Base-by-base conservation (phyloP, 2,329 filamentous ascomycete genomes). In the Penicillium rolfsii region DNA sequence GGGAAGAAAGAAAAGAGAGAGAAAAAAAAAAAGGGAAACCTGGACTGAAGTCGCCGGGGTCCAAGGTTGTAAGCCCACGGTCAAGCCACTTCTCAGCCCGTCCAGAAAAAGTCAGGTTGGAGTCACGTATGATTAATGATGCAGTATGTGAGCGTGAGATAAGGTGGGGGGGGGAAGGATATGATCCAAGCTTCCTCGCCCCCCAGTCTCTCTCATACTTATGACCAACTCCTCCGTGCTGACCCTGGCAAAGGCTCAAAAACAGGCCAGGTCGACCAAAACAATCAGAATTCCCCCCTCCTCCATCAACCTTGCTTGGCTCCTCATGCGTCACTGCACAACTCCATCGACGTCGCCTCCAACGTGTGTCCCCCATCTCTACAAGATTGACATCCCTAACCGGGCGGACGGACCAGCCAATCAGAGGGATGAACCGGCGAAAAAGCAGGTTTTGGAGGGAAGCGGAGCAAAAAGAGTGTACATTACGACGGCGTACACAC, bases 391-490 rank as follows among this genome's bases (percentile, higher is more conserved):
- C 53, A 64, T 63, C 53, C 60, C 40, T 38, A 59, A 62, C 46
- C 67, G 64, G 67, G 59, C 61, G 57, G 62, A 33, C 26, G 33
- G 40, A 64, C 67, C 67, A 65, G 62, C 66, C 67, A 69, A 69
- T 68, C 62, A 68, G 40, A 49, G 22, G 3, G 24, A 3, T 6
- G 11, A 30, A 33, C 45, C 16, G 45, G 50, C 54, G 11, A 26
- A 57, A 67, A 69, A 69, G 65, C 67, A 69, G 67, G 67, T 68
- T 69, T 69, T 68, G 12, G 11, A 22, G 50, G 52, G 49, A 6
- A 41, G 49, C 36, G 49, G 54, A 33, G 46, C 4, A 45, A 22
- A 33, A 22, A 33, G 30, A 11, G 30, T 33, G 9, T 11, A 33
- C 9, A 33, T 33, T 33, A 11, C 30, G 9, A 22, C 19, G 19